Conservation (phyloP, 306 rosid genomes). For the Cyamopsis tetragonoloba region DNA sequence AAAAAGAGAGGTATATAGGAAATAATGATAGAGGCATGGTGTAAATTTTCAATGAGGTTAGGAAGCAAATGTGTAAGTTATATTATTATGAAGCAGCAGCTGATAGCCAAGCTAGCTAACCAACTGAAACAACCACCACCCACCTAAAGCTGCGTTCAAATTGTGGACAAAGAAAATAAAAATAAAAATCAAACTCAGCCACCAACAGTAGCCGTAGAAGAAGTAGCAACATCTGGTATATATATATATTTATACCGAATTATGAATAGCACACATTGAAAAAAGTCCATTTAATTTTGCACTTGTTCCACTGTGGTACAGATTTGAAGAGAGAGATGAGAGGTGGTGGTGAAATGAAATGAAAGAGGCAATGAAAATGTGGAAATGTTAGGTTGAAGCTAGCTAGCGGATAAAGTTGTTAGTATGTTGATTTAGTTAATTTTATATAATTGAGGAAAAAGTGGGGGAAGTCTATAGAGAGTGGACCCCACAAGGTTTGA, state of each 20-base stretch:
- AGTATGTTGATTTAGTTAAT: not conserved
- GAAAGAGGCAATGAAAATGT: constrained; percentile 32
- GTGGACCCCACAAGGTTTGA: constrained; percentile 35
- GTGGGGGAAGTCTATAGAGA: constrained; percentile 16
- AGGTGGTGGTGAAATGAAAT: constrained; percentile 1
- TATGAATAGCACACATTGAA: not conserved
- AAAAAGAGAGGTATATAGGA: too few relatives aligned
- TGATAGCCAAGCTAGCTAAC: constrained; percentile 40
- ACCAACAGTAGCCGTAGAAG: not conserved
- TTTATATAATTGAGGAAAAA: constrained; percentile 4
- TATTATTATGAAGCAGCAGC: constrained; percentile 28
- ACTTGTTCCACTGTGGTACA: not conserved
- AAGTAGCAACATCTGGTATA: constrained; percentile 21
- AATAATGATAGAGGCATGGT: too few relatives aligned
- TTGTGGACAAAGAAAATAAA: constrained; percentile 30
- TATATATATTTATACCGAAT: too few relatives aligned
- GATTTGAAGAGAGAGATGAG: constrained; percentile 22
- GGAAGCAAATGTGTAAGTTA: constrained; percentile 25
- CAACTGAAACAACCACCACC: constrained; percentile 42
- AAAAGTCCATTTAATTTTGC: not conserved
- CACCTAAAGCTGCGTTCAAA: constrained; percentile 37
- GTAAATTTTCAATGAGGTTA: constrained; percentile 35
- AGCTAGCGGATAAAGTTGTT: constrained; percentile 40
- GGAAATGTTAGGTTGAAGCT: constrained; percentile 44
- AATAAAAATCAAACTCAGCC: constrained; percentile 17